A percentile compares a stretch with the other conserved stretches of the same genome.
phyloP scores from a whole-genome alignment of 768 basidiomycete genomes.

The Xerocomellus amylosporus region DNA sequence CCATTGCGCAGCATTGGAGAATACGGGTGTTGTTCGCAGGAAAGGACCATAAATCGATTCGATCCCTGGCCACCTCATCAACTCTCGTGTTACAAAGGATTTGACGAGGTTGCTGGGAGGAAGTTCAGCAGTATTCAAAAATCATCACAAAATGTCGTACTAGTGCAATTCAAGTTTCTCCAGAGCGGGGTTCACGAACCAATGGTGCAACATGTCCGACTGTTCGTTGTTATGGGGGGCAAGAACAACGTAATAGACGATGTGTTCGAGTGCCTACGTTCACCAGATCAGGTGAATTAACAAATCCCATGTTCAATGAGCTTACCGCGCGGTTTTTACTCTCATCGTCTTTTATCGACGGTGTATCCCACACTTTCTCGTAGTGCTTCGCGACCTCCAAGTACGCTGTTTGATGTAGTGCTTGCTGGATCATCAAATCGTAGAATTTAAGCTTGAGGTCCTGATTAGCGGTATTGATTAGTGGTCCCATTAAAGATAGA shows the following conservation, averaged over 20 bases:
- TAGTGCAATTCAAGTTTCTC: conserved; percentile 80
- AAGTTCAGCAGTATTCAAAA: conserved; percentile 5
- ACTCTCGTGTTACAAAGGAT: conserved; percentile 87
- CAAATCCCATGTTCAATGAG: not conserved
- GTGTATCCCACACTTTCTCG: conserved; percentile 96
- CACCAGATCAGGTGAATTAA: conserved; percentile 2
- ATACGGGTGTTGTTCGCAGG: conserved; percentile 77
- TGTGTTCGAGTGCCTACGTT: conserved; percentile 83
- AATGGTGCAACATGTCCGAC: conserved; percentile 91
- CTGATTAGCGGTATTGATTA: conserved; percentile 39
- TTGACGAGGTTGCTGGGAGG: conserved; percentile 80
- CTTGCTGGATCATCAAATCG: conserved; percentile 94
- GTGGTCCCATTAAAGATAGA: not conserved
- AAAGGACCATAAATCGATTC: conserved; percentile 83
- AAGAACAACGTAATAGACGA: conserved; percentile 91
- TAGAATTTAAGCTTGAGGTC: conserved; percentile 96
- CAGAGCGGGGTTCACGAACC: conserved; percentile 75
- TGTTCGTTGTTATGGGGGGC: conserved; percentile 97
- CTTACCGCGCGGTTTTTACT: conserved; percentile 67
- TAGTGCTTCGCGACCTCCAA: conserved; percentile 95
- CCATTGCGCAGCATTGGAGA: conserved; percentile 78
- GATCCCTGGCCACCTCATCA: conserved; percentile 98
- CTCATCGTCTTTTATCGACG: conserved; percentile 84
- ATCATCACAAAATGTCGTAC: conserved; percentile 43
- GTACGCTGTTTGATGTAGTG: conserved; percentile 79